Evolutionary conservation across 31 red algal species (phyloP).

Genomic region (Bonnemaisonia californica): DNA sequence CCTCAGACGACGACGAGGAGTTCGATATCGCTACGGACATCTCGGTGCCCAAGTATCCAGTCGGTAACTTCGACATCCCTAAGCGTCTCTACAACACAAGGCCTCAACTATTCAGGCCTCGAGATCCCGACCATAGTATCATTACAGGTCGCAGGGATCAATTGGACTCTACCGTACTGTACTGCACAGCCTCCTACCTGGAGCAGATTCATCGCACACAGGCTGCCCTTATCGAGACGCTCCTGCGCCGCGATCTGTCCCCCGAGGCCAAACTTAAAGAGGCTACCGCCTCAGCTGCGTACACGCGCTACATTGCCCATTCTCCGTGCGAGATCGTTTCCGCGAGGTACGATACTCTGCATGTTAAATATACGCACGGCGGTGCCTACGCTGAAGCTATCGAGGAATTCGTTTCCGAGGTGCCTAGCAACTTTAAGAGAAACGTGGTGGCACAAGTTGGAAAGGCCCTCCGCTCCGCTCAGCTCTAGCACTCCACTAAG

Average conservation of each 20-base stretch:
- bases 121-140: neutral
- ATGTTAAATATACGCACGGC: neutral
- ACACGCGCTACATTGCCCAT: neutral
- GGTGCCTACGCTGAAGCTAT: neutral
- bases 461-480: neutral
- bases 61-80: neutral
- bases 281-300: neutral
- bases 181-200: neutral
- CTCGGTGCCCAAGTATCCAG: neutral
- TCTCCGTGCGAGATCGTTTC: neutral
- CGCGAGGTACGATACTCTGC: neutral
- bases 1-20: too few relatives aligned
- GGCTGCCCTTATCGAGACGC: neutral
- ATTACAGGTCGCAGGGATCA: neutral
- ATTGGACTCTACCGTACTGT: neutral
- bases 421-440: neutral
- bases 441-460: neutral
- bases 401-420: neutral
- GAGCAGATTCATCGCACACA: neutral
- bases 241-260: neutral
- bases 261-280: neutral
- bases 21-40: too few relatives aligned
- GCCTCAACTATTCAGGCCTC: neutral
- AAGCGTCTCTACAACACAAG: neutral
- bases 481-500: neutral